Percentiles rank a stretch among this genome's conserved stretches.
Conservation (phyloP, 176 grass and related monocot species). For the Aegilops umbellulata region DNA sequence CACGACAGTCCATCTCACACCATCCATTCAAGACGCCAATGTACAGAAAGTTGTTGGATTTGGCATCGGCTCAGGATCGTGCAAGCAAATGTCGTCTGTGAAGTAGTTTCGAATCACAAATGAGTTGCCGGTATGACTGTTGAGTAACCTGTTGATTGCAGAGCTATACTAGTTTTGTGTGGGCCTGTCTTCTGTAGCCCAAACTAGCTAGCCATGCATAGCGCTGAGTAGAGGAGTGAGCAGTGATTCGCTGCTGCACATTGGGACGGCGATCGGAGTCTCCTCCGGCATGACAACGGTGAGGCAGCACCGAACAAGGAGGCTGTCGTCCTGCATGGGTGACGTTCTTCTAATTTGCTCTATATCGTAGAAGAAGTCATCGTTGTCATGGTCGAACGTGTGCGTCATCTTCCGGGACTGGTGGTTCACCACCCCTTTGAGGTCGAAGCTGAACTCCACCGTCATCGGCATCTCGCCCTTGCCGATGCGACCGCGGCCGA, state of each 20-base stretch:
- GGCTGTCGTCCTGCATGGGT: neutral
- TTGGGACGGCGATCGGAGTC: neutral
- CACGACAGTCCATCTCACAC: too few relatives aligned
- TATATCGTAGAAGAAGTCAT: neutral
- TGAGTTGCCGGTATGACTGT: too few relatives aligned
- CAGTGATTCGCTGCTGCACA: neutral
- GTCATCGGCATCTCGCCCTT: neutral
- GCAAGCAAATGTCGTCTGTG: too few relatives aligned
- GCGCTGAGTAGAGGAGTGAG: neutral
- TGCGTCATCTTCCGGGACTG: too few relatives aligned
- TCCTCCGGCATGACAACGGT: neutral
- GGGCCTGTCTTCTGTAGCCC: too few relatives aligned
- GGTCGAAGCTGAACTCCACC: neutral
- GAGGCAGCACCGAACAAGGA: neutral
- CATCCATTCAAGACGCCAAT: too few relatives aligned
- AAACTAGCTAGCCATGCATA: neutral
- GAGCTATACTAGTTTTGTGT: too few relatives aligned
- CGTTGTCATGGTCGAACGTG: neutral
- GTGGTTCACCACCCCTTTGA: too few relatives aligned
- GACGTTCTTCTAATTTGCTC: neutral
- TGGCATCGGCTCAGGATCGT: too few relatives aligned
- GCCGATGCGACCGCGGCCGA: neutral
- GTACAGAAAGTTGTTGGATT: too few relatives aligned
- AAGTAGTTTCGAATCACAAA: too few relatives aligned
- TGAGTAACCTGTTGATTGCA: too few relatives aligned